phyloP scores from a whole-genome alignment of 139 green algal species.

The Dunaliella primolecta region DNA sequence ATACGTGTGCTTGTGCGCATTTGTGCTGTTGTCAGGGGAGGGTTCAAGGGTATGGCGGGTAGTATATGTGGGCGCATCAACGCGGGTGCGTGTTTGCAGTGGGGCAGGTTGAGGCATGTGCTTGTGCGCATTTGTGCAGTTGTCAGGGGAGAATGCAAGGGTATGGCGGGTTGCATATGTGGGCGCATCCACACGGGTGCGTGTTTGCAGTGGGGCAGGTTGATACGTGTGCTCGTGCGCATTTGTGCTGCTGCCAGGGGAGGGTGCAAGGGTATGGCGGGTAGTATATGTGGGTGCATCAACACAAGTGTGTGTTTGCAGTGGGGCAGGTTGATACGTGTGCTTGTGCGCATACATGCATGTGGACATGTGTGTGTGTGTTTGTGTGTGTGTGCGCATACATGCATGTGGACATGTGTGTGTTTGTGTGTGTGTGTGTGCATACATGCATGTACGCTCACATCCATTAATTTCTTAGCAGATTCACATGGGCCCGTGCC shows the following conservation, averaged over 20 bases:
- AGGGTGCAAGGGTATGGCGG: too few relatives aligned
- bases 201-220: background rate
- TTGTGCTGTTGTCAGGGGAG: background rate
- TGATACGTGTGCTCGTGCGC: background rate
- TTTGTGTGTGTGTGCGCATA: too few relatives aligned
- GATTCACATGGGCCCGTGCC: too few relatives aligned
- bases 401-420: too few relatives aligned
- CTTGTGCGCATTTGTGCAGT: background rate
- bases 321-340: too few relatives aligned
- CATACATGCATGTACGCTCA: background rate
- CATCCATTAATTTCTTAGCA: too few relatives aligned
- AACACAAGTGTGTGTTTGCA: too few relatives aligned
- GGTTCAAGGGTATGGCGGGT: background rate
- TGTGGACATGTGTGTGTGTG: too few relatives aligned
- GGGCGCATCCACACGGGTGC: background rate
- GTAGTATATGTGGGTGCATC: too few relatives aligned
- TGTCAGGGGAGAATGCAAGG: background rate
- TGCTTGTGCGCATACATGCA: too few relatives aligned
- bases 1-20: background rate
- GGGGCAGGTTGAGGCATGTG: background rate
- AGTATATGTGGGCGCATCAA: background rate
- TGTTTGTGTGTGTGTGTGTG: too few relatives aligned
- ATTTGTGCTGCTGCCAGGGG: too few relatives aligned
- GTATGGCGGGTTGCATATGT: background rate
- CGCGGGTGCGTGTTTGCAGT: background rate